These are phyloP conservation scores for Mortierella sp. DNA, from an alignment of 371 early-diverging fungal genomes.

Conservation along the genomic window DNA sequence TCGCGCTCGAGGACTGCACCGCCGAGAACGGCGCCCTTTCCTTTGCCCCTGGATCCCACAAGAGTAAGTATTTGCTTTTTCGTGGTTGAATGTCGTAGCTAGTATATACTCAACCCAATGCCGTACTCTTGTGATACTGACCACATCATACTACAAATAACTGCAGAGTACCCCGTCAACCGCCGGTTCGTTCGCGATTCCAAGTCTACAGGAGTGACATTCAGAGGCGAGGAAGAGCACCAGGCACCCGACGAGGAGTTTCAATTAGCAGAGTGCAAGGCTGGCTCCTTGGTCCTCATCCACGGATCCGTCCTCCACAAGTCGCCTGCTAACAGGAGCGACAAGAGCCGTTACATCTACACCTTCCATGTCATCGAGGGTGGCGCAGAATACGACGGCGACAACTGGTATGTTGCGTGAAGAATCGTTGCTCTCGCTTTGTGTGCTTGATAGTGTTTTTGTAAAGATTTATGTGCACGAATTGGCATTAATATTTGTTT, in stretches of 20 bases:
- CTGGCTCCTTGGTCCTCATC: conserved; percentile 88
- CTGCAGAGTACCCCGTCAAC: conserved; percentile 70
- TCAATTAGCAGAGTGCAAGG: conserved; percentile 28
- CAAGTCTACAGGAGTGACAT: conserved; percentile 67
- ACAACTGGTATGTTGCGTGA: conserved; percentile 74
- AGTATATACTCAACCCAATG: background rate
- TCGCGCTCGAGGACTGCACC: conserved; percentile 95
- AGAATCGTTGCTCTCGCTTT: background rate
- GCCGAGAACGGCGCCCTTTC: conserved; percentile 89
- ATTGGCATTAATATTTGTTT: background rate
- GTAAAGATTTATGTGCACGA: background rate
- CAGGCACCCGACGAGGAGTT: conserved; percentile 44
- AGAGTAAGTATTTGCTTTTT: conserved; percentile 58
- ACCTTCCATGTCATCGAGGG: conserved; percentile 96
- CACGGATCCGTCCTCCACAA: conserved; percentile 93
- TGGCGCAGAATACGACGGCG: conserved; percentile 67
- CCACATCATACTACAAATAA: background rate
- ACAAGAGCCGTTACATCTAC: conserved; percentile 88
- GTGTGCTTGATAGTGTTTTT: background rate
- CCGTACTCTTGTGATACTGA: background rate
- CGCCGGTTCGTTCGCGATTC: conserved; percentile 81
- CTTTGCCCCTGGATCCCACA: conserved; percentile 91
- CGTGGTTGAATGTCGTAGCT: background rate
- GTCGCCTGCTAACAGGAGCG: conserved; percentile 84
- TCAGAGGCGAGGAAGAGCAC: conserved; percentile 66